These are phyloP conservation scores for Sporisorium sorghi DNA, from an alignment of 1,284 basidiomycete genomes.

Conservation along the genomic window DNA sequence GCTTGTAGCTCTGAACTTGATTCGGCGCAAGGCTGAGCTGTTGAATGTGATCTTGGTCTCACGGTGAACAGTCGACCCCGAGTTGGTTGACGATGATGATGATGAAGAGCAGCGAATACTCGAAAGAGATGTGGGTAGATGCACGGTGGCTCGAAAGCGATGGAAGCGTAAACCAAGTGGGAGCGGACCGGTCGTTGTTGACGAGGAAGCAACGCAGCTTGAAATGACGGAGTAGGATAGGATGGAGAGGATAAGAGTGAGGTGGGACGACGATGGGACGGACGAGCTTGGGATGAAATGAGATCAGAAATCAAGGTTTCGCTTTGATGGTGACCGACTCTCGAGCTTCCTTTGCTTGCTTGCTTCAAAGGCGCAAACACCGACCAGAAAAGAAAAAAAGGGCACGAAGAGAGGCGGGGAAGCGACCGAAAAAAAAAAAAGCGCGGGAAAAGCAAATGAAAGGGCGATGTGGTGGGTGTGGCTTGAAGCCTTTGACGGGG, in stretches of 20 bases:
- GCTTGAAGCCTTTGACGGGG: too few relatives aligned
- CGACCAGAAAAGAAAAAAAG: neutral
- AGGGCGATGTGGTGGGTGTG: too few relatives aligned
- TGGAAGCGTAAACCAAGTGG: neutral
- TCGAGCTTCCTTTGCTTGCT: too few relatives aligned
- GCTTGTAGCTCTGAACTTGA: too few relatives aligned
- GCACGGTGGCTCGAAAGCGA: neutral
- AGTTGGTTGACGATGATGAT: neutral
- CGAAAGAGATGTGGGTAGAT: neutral
- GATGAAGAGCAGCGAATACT: neutral
- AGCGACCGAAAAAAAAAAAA: neutral
- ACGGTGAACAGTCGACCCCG: neutral
- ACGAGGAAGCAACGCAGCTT: neutral
- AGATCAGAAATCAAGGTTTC: neutral
- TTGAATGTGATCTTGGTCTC: neutral
- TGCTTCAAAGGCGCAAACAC: neutral
- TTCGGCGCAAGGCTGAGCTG: neutral
- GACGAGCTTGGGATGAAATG: too few relatives aligned
- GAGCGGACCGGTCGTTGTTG: neutral
- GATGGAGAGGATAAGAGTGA: neutral
- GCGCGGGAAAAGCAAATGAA: conserved; percentile 1
- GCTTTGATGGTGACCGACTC: neutral
- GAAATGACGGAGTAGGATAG: neutral
- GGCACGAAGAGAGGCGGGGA: too few relatives aligned
- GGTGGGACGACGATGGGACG: too few relatives aligned